These are phyloP conservation scores for Aeschynomene evenia DNA, from an alignment of 306 rosid species.

Conservation along the genomic window DNA sequence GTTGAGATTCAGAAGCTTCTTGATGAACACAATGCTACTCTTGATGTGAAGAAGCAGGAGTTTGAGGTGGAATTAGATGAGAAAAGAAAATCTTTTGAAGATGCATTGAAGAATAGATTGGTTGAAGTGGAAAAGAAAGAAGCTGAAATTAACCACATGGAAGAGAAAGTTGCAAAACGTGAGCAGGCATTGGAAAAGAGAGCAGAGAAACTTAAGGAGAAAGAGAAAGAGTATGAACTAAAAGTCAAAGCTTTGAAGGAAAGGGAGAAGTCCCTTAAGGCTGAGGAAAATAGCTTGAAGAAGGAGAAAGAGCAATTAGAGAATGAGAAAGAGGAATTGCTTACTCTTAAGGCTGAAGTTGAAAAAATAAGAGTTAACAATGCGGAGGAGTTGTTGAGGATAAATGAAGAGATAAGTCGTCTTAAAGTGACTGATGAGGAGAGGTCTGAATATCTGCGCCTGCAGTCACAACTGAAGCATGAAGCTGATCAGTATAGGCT, in stretches of 20 bases:
- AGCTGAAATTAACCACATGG: slow-evolving; percentile 78
- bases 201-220: slow-evolving; percentile 82
- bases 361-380: slow-evolving; percentile 68
- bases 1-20: slow-evolving; percentile 81
- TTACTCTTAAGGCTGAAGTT: slow-evolving; percentile 57
- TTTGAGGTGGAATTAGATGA: slow-evolving; percentile 78
- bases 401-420: slow-evolving; percentile 58
- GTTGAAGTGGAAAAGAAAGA: slow-evolving; percentile 82
- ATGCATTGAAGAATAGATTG: slow-evolving; percentile 59
- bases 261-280: slow-evolving; percentile 63
- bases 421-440: slow-evolving; percentile 82
- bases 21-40: slow-evolving; percentile 69
- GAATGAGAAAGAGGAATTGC: slow-evolving; percentile 66
- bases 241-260: slow-evolving; percentile 74
- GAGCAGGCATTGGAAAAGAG: slow-evolving; percentile 86
- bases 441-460: slow-evolving; percentile 60
- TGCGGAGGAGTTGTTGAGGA: slow-evolving; percentile 60
- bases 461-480: slow-evolving; percentile 83
- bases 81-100: slow-evolving; percentile 76
- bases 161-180: slow-evolving; percentile 75
- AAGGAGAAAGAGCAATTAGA: slow-evolving; percentile 55
- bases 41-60: slow-evolving; percentile 68
- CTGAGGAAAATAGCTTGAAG: slow-evolving; percentile 68
- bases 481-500: slow-evolving; percentile 83
- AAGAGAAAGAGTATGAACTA: slow-evolving; percentile 77